Evolutionary conservation across 2,329 filamentous ascomycete genomes (phyloP), one percentile per base, ranked within the genome.

Genomic region (Aureobasidium sp.): DNA sequence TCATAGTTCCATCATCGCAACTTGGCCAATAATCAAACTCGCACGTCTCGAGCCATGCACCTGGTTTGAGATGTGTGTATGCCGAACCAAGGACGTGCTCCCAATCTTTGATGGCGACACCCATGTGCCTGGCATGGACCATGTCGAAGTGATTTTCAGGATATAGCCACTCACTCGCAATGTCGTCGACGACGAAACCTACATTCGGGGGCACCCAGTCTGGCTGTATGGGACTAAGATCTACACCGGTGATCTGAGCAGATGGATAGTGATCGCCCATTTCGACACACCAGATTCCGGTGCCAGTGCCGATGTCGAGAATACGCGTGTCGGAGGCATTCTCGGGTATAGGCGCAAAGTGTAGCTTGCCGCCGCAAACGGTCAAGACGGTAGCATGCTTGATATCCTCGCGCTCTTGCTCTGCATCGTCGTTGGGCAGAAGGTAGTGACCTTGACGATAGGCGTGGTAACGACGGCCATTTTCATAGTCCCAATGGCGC

Each of bases 251-350:
- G 45, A 82, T 74, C 29, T 71, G 66, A 21, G 66, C 66, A 30
- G 64, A 57, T 27, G 68, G 67, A 61, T 69, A 70, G n/a, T 65
- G 67, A 64, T 70, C 68, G 32, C 66, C 69, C 13, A 78, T 75
- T 32, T 68, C 68, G 29, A 68, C 68, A 29, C 69, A 70, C 70
- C 70, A 72, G 53, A 75, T 71, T 25, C 78, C 78, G 2, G 79
- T 81, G 0, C 79, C 79, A 1, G 78, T 80, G n/a, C 79, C 79
- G 25, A 79, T 66, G 67, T 82, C 80, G 1, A 82, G 70, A 9
- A 76, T 68, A 25, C 74, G 72, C 39, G 72, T 73, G 6, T 74
- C 27, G 16, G 59, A 45, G 3, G 48, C 49, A 21, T 60, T n/a
- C 10, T 49, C 30, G 10, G 36, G 30, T 3, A 64, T 36, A 16